Conservation (phyloP, 192 early-diverging fungal genomes). For the Phycomyces blakesleeanus region DNA sequence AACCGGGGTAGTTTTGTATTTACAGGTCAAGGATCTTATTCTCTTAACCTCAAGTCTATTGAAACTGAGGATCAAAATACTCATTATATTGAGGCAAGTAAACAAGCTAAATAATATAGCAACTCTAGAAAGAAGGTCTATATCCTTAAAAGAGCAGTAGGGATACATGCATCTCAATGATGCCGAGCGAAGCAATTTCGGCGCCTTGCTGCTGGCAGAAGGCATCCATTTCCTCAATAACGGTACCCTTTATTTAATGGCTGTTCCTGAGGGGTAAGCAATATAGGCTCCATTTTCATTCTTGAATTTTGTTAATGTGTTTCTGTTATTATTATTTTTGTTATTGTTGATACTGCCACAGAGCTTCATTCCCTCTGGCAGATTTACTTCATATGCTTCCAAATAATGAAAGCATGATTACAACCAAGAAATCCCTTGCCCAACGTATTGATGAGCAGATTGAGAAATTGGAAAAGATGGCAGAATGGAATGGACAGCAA, state of each 20-base stretch:
- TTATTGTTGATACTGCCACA: neutral
- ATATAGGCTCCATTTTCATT: neutral
- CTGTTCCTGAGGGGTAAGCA: constrained; percentile 41
- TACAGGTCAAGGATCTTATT: constrained; percentile 25
- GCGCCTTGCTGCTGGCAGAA: constrained; percentile 39
- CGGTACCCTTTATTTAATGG: constrained; percentile 48
- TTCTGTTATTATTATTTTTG: neutral
- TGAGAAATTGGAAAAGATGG: constrained; percentile 28
- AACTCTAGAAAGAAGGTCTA: neutral
- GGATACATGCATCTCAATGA: constrained; percentile 43
- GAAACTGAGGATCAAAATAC: constrained; percentile 41
- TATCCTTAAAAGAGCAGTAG: constrained; percentile 22
- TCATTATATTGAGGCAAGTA: constrained; percentile 42
- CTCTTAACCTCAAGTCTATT: constrained; percentile 29
- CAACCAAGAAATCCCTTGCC: constrained; percentile 30
- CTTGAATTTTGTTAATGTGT: neutral
- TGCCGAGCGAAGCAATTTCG: constrained; percentile 43
- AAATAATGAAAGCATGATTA: constrained; percentile 29
- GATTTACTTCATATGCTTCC: constrained; percentile 47
- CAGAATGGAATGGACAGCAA: constrained; percentile 7
- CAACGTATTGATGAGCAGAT: constrained; percentile 38
- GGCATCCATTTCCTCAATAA: constrained; percentile 53
- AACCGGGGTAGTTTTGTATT: constrained; percentile 20
- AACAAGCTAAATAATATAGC: too few species aligned
- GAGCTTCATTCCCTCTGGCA: constrained; percentile 28